Evolutionary conservation across 495 filamentous ascomycete species (phyloP).

Genomic region (Penicillium soppii): DNA sequence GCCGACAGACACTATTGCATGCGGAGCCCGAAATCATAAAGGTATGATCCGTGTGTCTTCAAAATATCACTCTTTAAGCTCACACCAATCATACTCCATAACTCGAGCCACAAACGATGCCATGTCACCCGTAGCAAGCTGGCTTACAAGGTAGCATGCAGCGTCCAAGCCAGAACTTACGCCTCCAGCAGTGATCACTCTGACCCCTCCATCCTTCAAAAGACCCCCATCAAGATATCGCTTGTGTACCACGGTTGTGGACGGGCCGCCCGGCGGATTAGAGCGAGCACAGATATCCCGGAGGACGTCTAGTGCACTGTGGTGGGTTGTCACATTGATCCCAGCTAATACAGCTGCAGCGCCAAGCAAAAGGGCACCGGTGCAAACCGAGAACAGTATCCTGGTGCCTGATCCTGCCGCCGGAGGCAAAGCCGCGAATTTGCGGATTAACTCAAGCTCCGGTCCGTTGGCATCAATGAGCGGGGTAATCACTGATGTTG

Average conservation of each 20-base stretch:
- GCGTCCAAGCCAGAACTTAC: conserved; percentile 77
- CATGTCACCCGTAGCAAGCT: conserved; percentile 64
- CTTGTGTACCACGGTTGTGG: conserved; percentile 72
- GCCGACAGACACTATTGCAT: background rate
- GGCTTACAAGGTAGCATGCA: conserved; percentile 72
- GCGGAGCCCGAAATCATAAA: background rate
- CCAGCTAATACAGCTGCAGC: conserved; percentile 69
- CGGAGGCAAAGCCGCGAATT: conserved; percentile 25
- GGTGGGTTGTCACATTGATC: conserved; percentile 70
- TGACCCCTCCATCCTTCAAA: conserved; percentile 65
- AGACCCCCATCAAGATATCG: conserved; percentile 68
- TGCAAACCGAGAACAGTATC: conserved; percentile 73
- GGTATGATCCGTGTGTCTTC: too few species aligned
- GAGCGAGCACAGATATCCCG: conserved; percentile 58
- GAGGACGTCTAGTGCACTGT: conserved; percentile 64
- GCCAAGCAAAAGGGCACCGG: conserved; percentile 70
- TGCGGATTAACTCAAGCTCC: conserved; percentile 29
- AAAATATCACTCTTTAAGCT: conserved; percentile 62
- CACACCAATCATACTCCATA: conserved; percentile 69
- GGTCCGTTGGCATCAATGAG: conserved; percentile 20
- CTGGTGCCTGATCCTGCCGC: conserved; percentile 24
- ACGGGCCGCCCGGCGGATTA: conserved; percentile 38
- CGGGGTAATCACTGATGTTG: conserved; percentile 20
- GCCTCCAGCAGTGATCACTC: conserved; percentile 75
- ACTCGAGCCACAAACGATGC: conserved; percentile 65